Evolutionary conservation across 371 early-diverging fungal species (phyloP).

Genomic region (Lichtheimia hyalospora): DNA sequence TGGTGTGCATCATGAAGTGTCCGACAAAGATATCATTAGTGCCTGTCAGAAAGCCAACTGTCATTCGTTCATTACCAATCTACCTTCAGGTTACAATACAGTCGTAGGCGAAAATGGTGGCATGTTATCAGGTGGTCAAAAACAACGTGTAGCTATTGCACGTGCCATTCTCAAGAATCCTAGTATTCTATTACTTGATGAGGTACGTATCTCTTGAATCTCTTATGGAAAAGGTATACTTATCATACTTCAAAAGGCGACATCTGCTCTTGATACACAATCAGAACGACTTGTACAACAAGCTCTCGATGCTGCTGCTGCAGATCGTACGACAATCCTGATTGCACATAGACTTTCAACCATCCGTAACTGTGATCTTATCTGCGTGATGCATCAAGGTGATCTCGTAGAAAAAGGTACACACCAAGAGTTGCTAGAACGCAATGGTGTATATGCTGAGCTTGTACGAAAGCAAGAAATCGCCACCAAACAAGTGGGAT

Average conservation of each 20-base stretch:
- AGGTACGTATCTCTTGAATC: constrained; percentile 9
- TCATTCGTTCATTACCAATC: constrained; percentile 69
- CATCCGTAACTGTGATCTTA: constrained; percentile 74
- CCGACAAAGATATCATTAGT: constrained; percentile 35
- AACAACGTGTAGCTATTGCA: constrained; percentile 71
- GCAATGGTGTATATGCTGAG: constrained; percentile 37
- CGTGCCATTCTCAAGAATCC: constrained; percentile 78
- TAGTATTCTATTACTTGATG: constrained; percentile 57
- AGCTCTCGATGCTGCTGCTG: constrained; percentile 70
- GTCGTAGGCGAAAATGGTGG: constrained; percentile 68
- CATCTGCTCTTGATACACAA: constrained; percentile 70
- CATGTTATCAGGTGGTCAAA: constrained; percentile 80
- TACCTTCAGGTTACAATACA: constrained; percentile 80
- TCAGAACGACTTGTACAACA: constrained; percentile 79
- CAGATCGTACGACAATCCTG: constrained; percentile 79
- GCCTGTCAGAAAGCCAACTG: constrained; percentile 70
- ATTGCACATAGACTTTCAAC: constrained; percentile 85
- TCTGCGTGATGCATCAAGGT: constrained; percentile 79
- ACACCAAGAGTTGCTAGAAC: constrained; percentile 52
- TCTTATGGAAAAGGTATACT: background rate
- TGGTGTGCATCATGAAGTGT: constrained; percentile 39
- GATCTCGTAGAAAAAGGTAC: constrained; percentile 64
- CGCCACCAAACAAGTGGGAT: constrained; percentile 2
- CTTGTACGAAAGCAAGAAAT: constrained; percentile 54
- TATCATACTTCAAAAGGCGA: constrained; percentile 51